These are phyloP conservation scores for Ulota crispa DNA, from an alignment of 225 moss, liverwort and hornwort genomes.

Conservation along the genomic window DNA sequence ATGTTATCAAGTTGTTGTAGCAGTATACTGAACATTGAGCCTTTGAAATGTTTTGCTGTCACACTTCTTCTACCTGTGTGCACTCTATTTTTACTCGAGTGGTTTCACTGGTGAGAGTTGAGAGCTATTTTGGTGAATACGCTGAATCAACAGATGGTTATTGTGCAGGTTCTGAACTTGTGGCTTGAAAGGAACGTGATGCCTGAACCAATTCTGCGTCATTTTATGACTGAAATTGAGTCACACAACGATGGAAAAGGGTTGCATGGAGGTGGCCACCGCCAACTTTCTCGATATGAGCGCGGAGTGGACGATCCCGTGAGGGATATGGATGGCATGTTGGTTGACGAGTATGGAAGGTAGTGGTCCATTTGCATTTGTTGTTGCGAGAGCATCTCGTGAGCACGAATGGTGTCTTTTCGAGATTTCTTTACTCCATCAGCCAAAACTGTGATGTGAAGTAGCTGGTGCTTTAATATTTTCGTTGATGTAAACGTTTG, in stretches of 20 bases:
- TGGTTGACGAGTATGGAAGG: constrained; percentile 99
- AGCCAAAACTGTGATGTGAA: background rate
- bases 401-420: background rate
- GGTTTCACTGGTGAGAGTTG: background rate
- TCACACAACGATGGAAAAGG: constrained; percentile 83
- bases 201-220: constrained; percentile 80
- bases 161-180: constrained; percentile 79
- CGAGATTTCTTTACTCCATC: background rate
- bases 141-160: background rate
- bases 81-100: background rate
- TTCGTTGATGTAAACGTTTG: background rate
- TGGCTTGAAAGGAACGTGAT: constrained; percentile 92
- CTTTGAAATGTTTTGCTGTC: background rate
- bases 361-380: constrained; percentile 21
- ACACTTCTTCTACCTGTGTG: background rate
- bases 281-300: constrained; percentile 91
- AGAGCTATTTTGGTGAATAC: background rate
- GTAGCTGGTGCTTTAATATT: background rate
- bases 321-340: constrained; percentile 99
- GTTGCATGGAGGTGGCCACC: constrained; percentile 60
- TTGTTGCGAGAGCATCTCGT: background rate
- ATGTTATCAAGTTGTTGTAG: background rate
- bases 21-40: background rate
- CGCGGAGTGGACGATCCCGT: constrained; percentile 98
- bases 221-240: constrained; percentile 96